Evolutionary conservation across 768 basidiomycete species (phyloP), one percentile per base, ranked within the genome.

Genomic region (Brasilioporus rufonigricans): DNA sequence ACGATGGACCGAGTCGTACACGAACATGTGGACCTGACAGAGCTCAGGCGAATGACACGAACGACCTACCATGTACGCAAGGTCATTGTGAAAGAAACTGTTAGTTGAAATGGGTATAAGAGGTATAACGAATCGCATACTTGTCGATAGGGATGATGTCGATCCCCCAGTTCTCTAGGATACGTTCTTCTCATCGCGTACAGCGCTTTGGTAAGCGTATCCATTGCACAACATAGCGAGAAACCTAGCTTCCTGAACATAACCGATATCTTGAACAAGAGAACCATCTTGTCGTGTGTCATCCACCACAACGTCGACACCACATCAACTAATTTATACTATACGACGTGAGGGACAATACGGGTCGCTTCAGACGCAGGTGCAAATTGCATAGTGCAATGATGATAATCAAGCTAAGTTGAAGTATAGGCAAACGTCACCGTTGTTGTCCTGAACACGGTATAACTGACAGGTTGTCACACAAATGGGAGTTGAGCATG

Each of bases 121-220:
- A 26, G 29, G 48, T 31, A 39, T 48, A 23, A 46, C 35, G 12
- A 27, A 46, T 18, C 12, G 73, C 92, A 67, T 65, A 95, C 91
- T 96, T 93, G 80, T 98, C 98, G 67, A 98, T 75, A 55, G 94
- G 93, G 60, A 94, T 86, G 69, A 99, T 84, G n/a, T 93, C 77
- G 70, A 94, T 80, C 50, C 85, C 84, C 50, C 77, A 71, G 69
- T 82, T 76, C 63, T 84, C 77, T 64, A 97, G 87, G 88, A 70
- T 97, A 99, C 39, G 77, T 64, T 57, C 88, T 79, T 49, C 76
- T 73, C 63, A 98, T 83, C 36, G 76, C 72, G n/a, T 98, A 95
- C 41, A 97, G 64, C 5, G 78, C 82, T 77, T 85, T 89, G 83
- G 87, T 65, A 77, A 83, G 50, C 73, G 68, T 79, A 32, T 79